A percentile compares a stretch with the other conserved stretches of the same genome.
These are phyloP conservation scores for Solanum infundibuliforme DNA, from an alignment of 257 asterid species.

Conservation along the genomic window DNA sequence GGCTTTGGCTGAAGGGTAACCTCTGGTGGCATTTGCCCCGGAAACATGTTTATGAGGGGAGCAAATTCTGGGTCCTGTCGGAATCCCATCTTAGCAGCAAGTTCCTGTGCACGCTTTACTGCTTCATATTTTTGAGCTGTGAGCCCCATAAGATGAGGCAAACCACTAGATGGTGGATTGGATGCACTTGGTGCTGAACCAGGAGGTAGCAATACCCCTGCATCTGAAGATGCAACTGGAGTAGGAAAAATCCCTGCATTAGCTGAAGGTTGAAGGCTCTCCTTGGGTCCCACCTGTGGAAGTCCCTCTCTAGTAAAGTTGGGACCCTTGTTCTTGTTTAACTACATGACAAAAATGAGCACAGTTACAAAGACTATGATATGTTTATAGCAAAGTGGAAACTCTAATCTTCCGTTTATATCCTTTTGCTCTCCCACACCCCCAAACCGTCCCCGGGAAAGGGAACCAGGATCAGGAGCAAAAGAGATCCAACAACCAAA, in stretches of 20 bases:
- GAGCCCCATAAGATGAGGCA: slow-evolving; percentile 71
- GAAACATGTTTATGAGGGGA: slow-evolving; percentile 83
- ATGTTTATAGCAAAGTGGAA: background rate
- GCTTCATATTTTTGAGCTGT: slow-evolving; percentile 78
- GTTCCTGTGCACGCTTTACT: slow-evolving; percentile 92
- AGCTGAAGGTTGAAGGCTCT: slow-evolving; percentile 20
- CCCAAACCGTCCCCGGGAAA: background rate
- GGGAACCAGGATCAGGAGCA: background rate
- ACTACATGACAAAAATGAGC: background rate
- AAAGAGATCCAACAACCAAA: background rate
- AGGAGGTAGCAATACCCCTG: slow-evolving; percentile 6
- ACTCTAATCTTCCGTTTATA: background rate
- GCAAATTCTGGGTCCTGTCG: slow-evolving; percentile 93
- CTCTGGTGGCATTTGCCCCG: slow-evolving; percentile 80
- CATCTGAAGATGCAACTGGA: slow-evolving; percentile 21
- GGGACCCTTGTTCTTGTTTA: slow-evolving; percentile 36
- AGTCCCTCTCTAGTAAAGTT: slow-evolving; percentile 36
- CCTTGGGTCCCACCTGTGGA: slow-evolving; percentile 33
- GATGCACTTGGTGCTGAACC: slow-evolving; percentile 23
- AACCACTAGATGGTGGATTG: slow-evolving; percentile 29
- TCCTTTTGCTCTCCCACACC: background rate
- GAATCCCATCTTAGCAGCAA: slow-evolving; percentile 95
- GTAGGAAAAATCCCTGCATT: slow-evolving; percentile 26
- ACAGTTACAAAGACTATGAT: background rate
- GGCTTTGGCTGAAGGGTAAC: slow-evolving; percentile 79